Evolutionary conservation across 305 asterid species (phyloP), one percentile per base, ranked within the genome.

Genomic region (Fraxinus dipetala): DNA sequence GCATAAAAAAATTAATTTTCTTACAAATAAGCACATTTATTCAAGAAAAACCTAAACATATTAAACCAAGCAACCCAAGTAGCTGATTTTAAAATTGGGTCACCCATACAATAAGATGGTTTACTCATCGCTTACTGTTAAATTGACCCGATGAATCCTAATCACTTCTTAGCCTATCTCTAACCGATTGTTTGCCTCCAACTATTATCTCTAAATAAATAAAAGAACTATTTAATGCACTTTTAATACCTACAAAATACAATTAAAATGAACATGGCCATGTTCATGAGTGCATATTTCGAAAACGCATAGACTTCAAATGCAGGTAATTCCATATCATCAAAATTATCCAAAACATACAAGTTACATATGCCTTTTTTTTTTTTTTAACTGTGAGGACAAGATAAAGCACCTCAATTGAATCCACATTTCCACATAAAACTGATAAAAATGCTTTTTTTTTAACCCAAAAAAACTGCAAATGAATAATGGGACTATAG

Each of bases 81-180:
- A 76, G 43, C 85, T 26, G 34, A 38, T 77, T 40, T 24, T 45
- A 45, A 79, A 63, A 61, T 69, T 38, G 51, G 28, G 79, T 61
- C 28, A 16, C 59, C 5, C 28, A 28, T 7, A 72, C 11, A 35
- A 13, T 30, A 30, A 30, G 32, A 30, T 30, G 32, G 32, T 30
- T 30, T 30, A 30, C 32, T 30, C 4, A 30, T 2, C 32, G 4
- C 32, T 30, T 30, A 30, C 3, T 30, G 32, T 30, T 30, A 30
- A 2, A 30, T 30, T 30, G 32, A 30, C 4, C 32, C 2, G 4
- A 30, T 30, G 32, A 30, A 30, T 30, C 32, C 2, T 3, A 88
- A 83, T 72, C 77, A 83, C 85, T 87, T 72, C 98, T 98, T 56
- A 95, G 91, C 88, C 98, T 93, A 84, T 95, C 98, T 82, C 83